phyloP scores from a whole-genome alignment of 371 early-diverging fungal species.

The Mortierella sp. region DNA sequence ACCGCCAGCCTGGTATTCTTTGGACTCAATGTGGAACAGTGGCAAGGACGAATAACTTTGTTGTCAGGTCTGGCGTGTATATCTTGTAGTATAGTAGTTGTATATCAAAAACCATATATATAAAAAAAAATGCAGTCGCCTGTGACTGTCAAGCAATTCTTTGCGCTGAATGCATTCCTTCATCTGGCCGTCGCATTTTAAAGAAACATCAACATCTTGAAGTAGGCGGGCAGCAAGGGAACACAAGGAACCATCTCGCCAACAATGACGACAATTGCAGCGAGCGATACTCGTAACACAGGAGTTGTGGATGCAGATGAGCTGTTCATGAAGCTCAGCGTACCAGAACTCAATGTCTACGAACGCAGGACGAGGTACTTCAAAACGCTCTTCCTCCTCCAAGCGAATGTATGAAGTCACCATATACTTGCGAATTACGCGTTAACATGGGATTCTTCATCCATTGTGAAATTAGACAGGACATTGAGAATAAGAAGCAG shows the following conservation, averaged over 20 bases:
- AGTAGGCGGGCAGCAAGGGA: background rate
- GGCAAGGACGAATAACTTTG: background rate
- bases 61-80: background rate
- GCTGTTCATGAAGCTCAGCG: conserved; percentile 60
- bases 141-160: no score
- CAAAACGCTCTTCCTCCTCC: background rate
- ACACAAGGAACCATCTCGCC: background rate
- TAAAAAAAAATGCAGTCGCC: no score
- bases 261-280: conserved; percentile 15
- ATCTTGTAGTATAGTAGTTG: no score
- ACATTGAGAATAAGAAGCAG: conserved; percentile 83
- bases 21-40: background rate
- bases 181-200: no score
- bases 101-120: no score
- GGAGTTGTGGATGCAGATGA: conserved; percentile 59
- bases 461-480: conserved; percentile 58
- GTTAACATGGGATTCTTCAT: background rate
- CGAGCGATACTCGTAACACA: conserved; percentile 9
- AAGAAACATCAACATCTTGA: background rate
- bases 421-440: background rate
- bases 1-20: conserved; percentile 45
- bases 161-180: no score
- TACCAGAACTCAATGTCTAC: conserved; percentile 61
- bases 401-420: background rate
- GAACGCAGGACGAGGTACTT: conserved; percentile 62